Evolutionary conservation across 164 flowering plant species (phyloP).

Genomic region (Vitis labrusca): DNA sequence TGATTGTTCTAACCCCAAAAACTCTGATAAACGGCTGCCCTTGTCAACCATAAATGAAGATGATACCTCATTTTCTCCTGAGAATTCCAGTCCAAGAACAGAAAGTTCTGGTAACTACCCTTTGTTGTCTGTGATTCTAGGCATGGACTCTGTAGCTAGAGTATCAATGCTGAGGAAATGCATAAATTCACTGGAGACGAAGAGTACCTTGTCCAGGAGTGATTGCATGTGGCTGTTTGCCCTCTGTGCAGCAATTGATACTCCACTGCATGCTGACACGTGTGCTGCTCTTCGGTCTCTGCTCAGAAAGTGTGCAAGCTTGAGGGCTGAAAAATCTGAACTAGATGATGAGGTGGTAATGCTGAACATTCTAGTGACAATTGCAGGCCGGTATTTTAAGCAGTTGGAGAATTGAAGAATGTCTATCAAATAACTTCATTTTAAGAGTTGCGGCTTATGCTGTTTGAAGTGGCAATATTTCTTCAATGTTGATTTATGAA

Average conservation of each 20-base stretch:
- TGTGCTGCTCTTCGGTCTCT: conserved; percentile 65
- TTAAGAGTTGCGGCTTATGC: too few relatives aligned
- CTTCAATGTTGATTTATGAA: too few relatives aligned
- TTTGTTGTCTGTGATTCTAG: conserved; percentile 45
- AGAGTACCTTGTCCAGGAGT: conserved; percentile 30
- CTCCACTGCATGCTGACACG: conserved; percentile 75
- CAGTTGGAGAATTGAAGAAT: conserved; percentile 46
- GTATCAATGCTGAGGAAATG: conserved; percentile 54
- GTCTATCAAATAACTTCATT: too few relatives aligned
- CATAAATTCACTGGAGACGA: conserved; percentile 38
- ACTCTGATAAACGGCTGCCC: background rate
- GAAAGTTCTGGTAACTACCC: conserved; percentile 29
- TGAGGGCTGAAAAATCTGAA: conserved; percentile 60
- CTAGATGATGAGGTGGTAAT: conserved; percentile 73
- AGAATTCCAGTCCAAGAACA: background rate
- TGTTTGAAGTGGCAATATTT: too few relatives aligned
- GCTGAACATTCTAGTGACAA: conserved; percentile 73
- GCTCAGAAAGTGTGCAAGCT: conserved; percentile 75
- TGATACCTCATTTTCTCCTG: background rate
- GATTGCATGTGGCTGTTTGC: conserved; percentile 75
- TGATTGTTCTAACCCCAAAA: background rate
- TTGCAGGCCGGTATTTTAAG: conserved; percentile 69
- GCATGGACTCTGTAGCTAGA: conserved; percentile 68
- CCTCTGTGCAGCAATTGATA: conserved; percentile 72
- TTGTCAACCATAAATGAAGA: background rate